Base-by-base conservation (phyloP, 2,329 filamentous ascomycete species). In the Hirsutella thompsonii region DNA sequence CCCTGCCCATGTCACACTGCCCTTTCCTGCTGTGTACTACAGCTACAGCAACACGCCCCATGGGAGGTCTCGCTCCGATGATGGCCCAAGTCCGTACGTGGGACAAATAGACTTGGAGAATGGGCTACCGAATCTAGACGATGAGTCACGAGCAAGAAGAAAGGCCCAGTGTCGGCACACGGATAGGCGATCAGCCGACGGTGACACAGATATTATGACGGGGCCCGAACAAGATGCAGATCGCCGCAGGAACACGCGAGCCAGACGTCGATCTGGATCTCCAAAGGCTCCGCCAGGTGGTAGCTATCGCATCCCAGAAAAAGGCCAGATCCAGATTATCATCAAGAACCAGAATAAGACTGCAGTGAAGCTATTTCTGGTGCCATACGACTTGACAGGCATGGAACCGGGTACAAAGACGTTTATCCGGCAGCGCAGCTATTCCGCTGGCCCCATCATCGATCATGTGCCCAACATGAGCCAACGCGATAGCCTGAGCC, bases 261-360 rank as follows among this genome's bases (percentile, higher is more conserved):
- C 55, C 5, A 81, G 74, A 47, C 72, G 81, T 39, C 69, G 75
- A 40, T 70, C 76, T 5, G 62, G 67, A 23, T 59, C 60, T 0
- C 56, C 58, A 13, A 66, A 59, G 39, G 76, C 81, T 14, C 85
- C 88, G 1, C 83, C 86, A 0, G 87, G 88, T 8, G 90, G 92
- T 29, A 86, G 84, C 54, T 98, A 96, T 58, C 81, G 92, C 35
- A 94, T 98, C 40, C 92, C 92, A 0, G 81, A 92, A 54, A 83
- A 89, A 58, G 92, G 92, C 0, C 92, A 96, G 60, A 69, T 98
- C 13, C 92, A 98, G 53, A 94, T 98, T 47, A 82, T 98, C 46
- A 86, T 98, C 58, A 96, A 96, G 59, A 98, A 96, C 53, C 90
- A 89, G 14, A 94, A 96, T 64, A 96, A 96, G 57, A 96, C 92